Evolutionary conservation across 108 stramenopile species (phyloP), one percentile per base, ranked within the genome.

Genomic region (Nannochloropsis oceanica): DNA sequence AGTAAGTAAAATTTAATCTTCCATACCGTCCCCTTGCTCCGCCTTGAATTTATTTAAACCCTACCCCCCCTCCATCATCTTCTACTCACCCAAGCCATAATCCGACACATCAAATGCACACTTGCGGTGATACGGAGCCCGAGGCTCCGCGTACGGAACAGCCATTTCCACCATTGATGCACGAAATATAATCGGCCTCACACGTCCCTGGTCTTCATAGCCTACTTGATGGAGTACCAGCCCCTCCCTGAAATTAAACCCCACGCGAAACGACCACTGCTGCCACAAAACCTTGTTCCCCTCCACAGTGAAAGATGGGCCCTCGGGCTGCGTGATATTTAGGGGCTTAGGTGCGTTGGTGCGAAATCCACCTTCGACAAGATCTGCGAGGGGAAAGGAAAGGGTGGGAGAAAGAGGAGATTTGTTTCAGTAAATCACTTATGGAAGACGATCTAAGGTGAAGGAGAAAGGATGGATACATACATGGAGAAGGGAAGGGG

Each of bases 151-250:
- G 83, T 94, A 94, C 1, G 93, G 93, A 5, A 94, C 93, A 34
- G 93, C 93, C 93, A 94, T 94, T 87, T 94, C 93, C 25, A 93
- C 93, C 59, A 94, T 81, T 26, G 87, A 86, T 2, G 85, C 91
- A 18, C 93, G 92, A 43, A 92, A 85, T 80, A 93, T 42, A 8
- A 94, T 83, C 13, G 93, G 87, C 18, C 59, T 18, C 59, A 73
- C 22, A n/a, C 59, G 59, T 18, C 59, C 59, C 59, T n/a, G 90
- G 25, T 85, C 92, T 44, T 93, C 85, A 87, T 87, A 93, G 44
- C 43, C 25, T 14, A 93, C 91, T 80, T 93, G 87, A 43, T 93
- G 93, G 50, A 94, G 84, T 9, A 93, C 91, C 43, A 93, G 80
- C 11, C 93, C 93, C 86, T 94, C 93, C 73, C 93, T 88, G 81